A percentile compares a stretch with the other conserved stretches of the same genome.
phyloP scores from a whole-genome alignment of 495 filamentous ascomycete species.

The Venustampulla echinocandica region DNA sequence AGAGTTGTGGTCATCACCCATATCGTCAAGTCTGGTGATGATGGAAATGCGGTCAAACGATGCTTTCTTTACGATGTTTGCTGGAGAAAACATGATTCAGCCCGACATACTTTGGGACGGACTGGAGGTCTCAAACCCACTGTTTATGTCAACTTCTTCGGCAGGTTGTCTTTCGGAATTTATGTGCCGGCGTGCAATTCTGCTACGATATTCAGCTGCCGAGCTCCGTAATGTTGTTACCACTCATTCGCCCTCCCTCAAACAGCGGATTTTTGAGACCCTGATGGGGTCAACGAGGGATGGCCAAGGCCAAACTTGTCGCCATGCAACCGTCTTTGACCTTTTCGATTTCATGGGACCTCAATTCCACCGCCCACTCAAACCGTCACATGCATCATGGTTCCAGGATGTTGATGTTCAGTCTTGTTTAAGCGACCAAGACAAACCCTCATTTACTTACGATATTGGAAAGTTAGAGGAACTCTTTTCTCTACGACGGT shows the following conservation, averaged over 20 bases:
- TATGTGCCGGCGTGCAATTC: conserved; percentile 58
- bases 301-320: conserved; percentile 50
- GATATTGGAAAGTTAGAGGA: conserved; percentile 57
- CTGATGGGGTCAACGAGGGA: conserved; percentile 64
- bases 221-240: conserved; percentile 73
- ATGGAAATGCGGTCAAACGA: conserved; percentile 67
- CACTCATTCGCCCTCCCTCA: conserved; percentile 61
- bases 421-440: conserved; percentile 44
- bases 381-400: conserved; percentile 38
- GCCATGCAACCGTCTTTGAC: conserved; percentile 74
- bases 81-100: conserved; percentile 54
- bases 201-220: conserved; percentile 73
- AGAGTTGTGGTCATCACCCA: conserved; percentile 71
- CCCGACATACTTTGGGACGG: conserved; percentile 63
- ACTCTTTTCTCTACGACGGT: conserved; percentile 46
- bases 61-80: conserved; percentile 61
- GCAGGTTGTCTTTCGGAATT: conserved; percentile 42
- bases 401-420: conserved; percentile 56
- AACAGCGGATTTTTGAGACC: conserved; percentile 67
- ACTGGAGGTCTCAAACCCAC: conserved; percentile 31
- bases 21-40: conserved; percentile 67
- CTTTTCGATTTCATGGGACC: conserved; percentile 84
- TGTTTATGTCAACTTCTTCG: conserved; percentile 18
- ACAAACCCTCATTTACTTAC: conserved; percentile 40
- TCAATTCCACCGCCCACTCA: conserved; percentile 42